Evolutionary conservation across 192 early-diverging fungal genomes (phyloP), one percentile per base, ranked within the genome.

Genomic region (Coemansia sp.): DNA sequence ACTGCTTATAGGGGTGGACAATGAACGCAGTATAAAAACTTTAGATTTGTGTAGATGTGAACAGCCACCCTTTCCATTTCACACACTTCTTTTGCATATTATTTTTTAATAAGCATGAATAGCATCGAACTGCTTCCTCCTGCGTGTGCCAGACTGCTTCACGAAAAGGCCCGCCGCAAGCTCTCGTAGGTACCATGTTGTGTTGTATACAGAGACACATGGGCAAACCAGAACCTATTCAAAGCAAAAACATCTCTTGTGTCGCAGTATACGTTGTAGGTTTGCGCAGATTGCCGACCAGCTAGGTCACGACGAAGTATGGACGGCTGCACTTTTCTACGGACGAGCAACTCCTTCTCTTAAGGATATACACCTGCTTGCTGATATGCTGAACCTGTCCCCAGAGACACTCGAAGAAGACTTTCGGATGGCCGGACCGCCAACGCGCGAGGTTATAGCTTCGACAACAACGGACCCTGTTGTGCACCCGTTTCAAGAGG

Each of bases 261-360:
- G 7, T 11, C 48, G n/a, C 43, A 9, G 44, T 50, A 48, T 3
- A 19, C 12, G 30, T 19, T 37, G 19, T 68, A 85, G 84, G 22
- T 87, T 87, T 68, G 69, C 73, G 13, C 60, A 86, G 40, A 84
- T 87, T 58, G 83, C 78, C 12, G 39, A 68, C 18, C 58, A 71
- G 27, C 59, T 87, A 24, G 67, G 62, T 1, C 82, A 76, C 40
- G 81, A 86, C 61, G 86, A 87, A 64, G 80, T 87, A 7, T 87
- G 85, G 81, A 80, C 81, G 12, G 86, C 86, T 10, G 82, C 86
- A 0, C 59, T 87, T 38, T 87, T 87, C 61, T 87, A 87, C 55
- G 86, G 86, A 12, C 84, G 85, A 41, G 86, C 84, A 59, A 58
- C 75, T 22, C 75, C 75, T 18, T 59, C 75, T 34, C 64, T 62